phyloP scores from a whole-genome alignment of 2,329 filamentous ascomycete species.

The Phyllosticta ampelicida region DNA sequence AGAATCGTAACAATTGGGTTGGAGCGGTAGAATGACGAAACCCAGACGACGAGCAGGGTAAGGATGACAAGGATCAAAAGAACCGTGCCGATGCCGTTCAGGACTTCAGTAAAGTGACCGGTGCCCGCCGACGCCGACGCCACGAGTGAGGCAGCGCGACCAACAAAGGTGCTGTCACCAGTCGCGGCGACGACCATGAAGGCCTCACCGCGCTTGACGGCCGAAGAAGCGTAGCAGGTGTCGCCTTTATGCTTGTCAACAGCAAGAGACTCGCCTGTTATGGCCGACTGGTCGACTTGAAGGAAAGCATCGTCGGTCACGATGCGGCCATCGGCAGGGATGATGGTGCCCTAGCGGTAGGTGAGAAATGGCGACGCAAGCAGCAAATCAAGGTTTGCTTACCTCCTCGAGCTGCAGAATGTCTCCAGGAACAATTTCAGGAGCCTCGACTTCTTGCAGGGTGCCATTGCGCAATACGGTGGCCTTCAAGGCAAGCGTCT shows the following conservation, averaged over 20 bases:
- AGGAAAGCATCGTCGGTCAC: constrained; percentile 75
- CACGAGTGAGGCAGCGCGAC: constrained; percentile 77
- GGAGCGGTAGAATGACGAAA: constrained; percentile 79
- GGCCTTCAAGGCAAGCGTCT: constrained; percentile 79
- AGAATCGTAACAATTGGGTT: constrained; percentile 71
- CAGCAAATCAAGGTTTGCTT: constrained; percentile 5
- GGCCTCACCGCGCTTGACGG: constrained; percentile 82
- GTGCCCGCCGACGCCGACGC: constrained; percentile 61
- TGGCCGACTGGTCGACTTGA: constrained; percentile 84
- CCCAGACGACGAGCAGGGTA: constrained; percentile 73
- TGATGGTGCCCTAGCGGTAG: constrained; percentile 59
- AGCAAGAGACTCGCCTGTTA: constrained; percentile 84
- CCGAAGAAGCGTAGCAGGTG: constrained; percentile 73
- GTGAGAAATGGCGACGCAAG: neutral
- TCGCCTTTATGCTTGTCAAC: constrained; percentile 81
- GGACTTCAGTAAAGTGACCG: constrained; percentile 84
- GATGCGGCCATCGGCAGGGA: constrained; percentile 78
- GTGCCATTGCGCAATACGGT: constrained; percentile 73
- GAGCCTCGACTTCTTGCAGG: constrained; percentile 68
- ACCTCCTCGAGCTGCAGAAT: constrained; percentile 78
- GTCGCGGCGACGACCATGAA: constrained; percentile 74
- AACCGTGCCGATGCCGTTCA: constrained; percentile 76
- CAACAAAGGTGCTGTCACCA: constrained; percentile 84
- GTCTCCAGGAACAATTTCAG: constrained; percentile 79
- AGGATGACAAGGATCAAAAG: constrained; percentile 71